phyloP scores from a whole-genome alignment of 2,329 filamentous ascomycete genomes.

The Trichoderma sp. region DNA sequence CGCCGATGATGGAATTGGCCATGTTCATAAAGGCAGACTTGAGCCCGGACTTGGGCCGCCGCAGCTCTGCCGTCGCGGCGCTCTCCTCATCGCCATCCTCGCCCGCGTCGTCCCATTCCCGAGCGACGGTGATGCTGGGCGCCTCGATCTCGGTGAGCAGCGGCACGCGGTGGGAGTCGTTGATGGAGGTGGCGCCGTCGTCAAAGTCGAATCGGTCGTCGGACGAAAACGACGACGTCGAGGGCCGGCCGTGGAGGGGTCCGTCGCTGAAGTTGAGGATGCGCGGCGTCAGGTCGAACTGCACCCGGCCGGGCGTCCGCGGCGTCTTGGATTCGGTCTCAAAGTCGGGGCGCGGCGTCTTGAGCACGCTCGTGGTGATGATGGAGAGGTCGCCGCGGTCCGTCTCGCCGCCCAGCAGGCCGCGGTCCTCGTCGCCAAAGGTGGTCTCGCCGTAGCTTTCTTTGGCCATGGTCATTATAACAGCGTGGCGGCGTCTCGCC shows the following conservation, averaged over 20 bases:
- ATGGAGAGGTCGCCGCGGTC: constrained; percentile 37
- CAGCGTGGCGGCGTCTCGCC: constrained; percentile 26
- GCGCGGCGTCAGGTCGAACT: constrained; percentile 66
- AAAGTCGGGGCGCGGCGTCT: constrained; percentile 31
- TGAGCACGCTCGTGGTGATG: constrained; percentile 29
- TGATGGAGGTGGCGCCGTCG: constrained; percentile 54
- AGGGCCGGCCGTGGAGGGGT: constrained; percentile 17
- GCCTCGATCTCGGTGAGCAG: constrained; percentile 83
- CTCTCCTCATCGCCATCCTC: constrained; percentile 47
- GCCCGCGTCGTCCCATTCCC: constrained; percentile 49
- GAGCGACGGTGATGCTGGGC: constrained; percentile 72
- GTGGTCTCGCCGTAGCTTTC: constrained; percentile 38
- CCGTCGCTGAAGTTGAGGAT: constrained; percentile 43
- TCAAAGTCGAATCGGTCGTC: constrained; percentile 54
- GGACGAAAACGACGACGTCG: constrained; percentile 26
- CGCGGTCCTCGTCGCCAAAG: constrained; percentile 40
- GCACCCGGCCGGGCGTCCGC: constrained; percentile 69
- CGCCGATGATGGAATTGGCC: constrained; percentile 96
- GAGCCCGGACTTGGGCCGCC: constrained; percentile 81
- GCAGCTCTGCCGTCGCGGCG: constrained; percentile 58
- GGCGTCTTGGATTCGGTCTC: constrained; percentile 34
- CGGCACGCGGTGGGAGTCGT: constrained; percentile 63
- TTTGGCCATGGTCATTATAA: constrained; percentile 42
- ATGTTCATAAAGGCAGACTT: constrained; percentile 98
- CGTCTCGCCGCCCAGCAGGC: constrained; percentile 38